A percentile compares a stretch with the other conserved stretches of the same genome.
Evolutionary conservation across 768 basidiomycete genomes (phyloP).

Genomic region (Mycena sanguinolenta): DNA sequence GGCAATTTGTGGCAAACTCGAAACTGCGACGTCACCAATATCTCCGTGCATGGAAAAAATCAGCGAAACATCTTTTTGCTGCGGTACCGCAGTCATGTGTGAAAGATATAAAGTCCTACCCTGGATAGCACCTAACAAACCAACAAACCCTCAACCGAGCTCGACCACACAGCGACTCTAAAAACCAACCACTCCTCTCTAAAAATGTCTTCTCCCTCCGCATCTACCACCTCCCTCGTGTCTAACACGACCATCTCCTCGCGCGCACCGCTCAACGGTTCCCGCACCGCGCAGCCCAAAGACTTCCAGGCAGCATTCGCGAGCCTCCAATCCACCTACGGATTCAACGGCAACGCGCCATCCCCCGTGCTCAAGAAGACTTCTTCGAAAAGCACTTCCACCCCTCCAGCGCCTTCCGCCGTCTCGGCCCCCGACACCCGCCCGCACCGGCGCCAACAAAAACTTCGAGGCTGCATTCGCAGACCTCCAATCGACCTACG

Average conservation of each 20-base stretch:
- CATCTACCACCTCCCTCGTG: constrained; percentile 25
- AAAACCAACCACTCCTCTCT: neutral
- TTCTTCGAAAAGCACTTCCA: too few relatives aligned
- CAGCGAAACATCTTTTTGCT: neutral
- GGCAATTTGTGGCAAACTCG: neutral
- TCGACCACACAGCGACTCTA: neutral
- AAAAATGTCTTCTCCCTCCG: constrained; percentile 19
- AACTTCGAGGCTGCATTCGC: constrained; percentile 20
- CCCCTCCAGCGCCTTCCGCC: too few relatives aligned
- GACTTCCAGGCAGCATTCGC: constrained; percentile 31
- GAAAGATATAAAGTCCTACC: constrained; percentile 19
- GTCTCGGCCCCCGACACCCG: neutral
- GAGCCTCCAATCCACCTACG: constrained; percentile 32
- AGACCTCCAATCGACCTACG: constrained; percentile 23
- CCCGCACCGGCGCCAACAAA: neutral
- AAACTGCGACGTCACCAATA: neutral
- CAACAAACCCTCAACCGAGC: constrained; percentile 6
- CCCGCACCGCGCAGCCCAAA: constrained; percentile 5
- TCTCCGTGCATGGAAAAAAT: neutral
- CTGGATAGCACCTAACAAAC: too few relatives aligned
- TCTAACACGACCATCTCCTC: constrained; percentile 24
- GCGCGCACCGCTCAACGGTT: constrained; percentile 18
- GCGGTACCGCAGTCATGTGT: constrained; percentile 18
- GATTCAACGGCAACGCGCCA: constrained; percentile 16
- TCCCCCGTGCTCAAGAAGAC: constrained; percentile 12